phyloP scores from a whole-genome alignment of 495 filamentous ascomycete genomes.

The Xylaria scruposa region DNA sequence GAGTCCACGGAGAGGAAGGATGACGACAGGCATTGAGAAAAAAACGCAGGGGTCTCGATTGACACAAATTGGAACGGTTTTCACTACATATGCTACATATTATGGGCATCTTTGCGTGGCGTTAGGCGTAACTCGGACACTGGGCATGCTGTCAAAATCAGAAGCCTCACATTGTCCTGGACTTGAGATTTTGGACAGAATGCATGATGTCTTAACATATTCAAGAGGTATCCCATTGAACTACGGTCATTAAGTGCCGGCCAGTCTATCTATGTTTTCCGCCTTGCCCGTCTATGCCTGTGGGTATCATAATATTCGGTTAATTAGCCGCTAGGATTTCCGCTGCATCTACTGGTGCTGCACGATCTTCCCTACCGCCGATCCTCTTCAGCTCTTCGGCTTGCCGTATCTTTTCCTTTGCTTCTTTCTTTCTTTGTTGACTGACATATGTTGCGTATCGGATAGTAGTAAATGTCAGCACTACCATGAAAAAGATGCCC shows the following conservation, averaged over 20 bases:
- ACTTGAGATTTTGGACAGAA: not conserved
- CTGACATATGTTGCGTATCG: constrained; percentile 55
- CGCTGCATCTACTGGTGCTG: constrained; percentile 48
- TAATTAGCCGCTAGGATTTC: constrained; percentile 56
- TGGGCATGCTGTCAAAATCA: not conserved
- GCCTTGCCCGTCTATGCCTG: constrained; percentile 32
- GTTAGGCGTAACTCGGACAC: constrained; percentile 20
- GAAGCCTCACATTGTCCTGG: not conserved
- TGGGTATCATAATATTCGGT: constrained; percentile 37
- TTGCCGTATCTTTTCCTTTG: constrained; percentile 40
- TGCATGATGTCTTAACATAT: not conserved
- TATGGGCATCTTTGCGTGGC: constrained; percentile 22
- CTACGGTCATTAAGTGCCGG: not conserved
- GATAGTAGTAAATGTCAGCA: constrained; percentile 54
- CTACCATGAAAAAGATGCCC: constrained; percentile 70
- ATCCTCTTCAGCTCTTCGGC: constrained; percentile 43
- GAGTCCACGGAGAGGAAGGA: constrained; percentile 47
- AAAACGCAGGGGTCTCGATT: not conserved
- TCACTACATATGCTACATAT: not conserved
- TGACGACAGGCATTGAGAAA: constrained; percentile 25
- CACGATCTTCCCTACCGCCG: constrained; percentile 47
- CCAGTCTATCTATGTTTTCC: constrained; percentile 24
- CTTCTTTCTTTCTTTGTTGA: constrained; percentile 50
- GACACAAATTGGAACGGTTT: not conserved
- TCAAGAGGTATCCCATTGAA: not conserved